Conservation (phyloP, 176 grass and related monocot species). For the Eleusine coracana region DNA sequence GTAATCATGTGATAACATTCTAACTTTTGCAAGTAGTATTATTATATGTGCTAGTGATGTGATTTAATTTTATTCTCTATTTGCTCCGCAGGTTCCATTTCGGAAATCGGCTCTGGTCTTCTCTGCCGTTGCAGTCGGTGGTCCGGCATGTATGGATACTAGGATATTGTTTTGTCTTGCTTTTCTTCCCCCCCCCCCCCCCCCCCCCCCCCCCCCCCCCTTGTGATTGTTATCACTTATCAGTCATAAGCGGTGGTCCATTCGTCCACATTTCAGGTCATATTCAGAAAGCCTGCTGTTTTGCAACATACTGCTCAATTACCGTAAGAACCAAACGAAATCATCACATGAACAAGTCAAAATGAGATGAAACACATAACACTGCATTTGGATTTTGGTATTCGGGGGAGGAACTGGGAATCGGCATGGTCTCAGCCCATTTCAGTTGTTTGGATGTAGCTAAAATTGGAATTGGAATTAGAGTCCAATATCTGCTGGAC, state of each 20-base stretch:
- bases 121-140: constrained; percentile 28
- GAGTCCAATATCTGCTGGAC: no score
- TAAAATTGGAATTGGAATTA: no score
- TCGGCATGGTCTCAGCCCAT: no score
- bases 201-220: no score
- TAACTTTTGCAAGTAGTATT: constrained; percentile 18
- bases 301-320: not conserved
- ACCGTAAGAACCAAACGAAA: not conserved
- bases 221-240: not conserved
- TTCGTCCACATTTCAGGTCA: not conserved
- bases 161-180: no score
- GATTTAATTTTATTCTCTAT: constrained; percentile 7
- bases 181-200: no score
- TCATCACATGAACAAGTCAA: not conserved
- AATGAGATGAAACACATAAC: no score
- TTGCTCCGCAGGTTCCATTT: constrained; percentile 40
- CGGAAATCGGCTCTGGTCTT: constrained; percentile 8
- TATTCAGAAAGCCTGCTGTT: not conserved
- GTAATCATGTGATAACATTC: not conserved
- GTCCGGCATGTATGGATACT: constrained; percentile 8
- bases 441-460: no score
- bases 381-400: no score
- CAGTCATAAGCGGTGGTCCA: not conserved
- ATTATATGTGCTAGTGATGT: not conserved
- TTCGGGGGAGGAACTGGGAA: no score